Base-by-base conservation (phyloP, 805 yeast species). In the Zygosaccharomyces gambellarensis region DNA sequence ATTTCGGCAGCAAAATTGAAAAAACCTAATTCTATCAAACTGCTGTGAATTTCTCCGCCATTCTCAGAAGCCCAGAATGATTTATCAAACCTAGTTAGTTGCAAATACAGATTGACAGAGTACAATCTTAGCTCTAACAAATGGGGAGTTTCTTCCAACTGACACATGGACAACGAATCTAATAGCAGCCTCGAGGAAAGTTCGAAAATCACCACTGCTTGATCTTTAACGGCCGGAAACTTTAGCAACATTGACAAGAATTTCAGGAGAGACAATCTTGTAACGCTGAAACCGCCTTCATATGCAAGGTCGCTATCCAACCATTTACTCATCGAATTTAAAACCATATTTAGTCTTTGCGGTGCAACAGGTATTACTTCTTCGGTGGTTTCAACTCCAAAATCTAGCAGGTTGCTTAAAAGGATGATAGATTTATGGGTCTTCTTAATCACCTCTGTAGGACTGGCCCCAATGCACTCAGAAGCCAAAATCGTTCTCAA, bases 331-430 rank as follows among this genome's bases (percentile, higher is more conserved):
- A 89, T 54, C 4, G 78, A 74, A 38, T 72, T 76, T 17, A 87
- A 52, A 7, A 84, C 66, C 87, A 85, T 79, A 39, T 73, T 76
- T 36, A 84, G 69, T 56, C 94, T 75, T 59, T 82, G 90, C 2
- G 77, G 72, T 5, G 87, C 84, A 23, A 86, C 67, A 2, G 81
- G 72, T n/a, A 62, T 66, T 40, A 66, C 68, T 1, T 53, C 53
- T 14, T 66, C 72, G 17, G 68, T 58, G 3, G 52, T 52, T 19
- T 54, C 55, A 14, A 39, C 25, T 42, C 25, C 38, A 42, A 30
- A 30, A 1, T 43, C 21, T 50, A 80, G 70, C 53, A 71, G 66
- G 49, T 73, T 70, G 42, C 71, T 73, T 36, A 84, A 65, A 3
- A 82, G 55, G 1, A 80, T 68, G 3, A 85, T 50, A 63, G 76